Conservation (phyloP, 495 filamentous ascomycete genomes). For the Monascus purpureus region DNA sequence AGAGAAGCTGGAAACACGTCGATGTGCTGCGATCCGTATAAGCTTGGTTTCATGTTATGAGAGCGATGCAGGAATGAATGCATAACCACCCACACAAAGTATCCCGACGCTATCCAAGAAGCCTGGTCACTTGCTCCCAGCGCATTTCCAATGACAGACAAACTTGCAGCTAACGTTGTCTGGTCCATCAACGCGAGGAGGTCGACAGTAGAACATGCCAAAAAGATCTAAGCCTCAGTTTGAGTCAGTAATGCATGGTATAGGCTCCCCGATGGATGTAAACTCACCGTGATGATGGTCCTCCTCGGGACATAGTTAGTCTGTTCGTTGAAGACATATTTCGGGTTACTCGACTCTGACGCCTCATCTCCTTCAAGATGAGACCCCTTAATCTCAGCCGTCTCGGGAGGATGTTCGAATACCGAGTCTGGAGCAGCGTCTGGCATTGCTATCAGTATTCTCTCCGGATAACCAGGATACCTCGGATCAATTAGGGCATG, state of each 20-base stretch:
- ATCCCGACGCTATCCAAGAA: conserved; percentile 40
- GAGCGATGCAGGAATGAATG: too few species aligned
- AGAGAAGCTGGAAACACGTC: conserved; percentile 41
- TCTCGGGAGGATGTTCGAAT: too few species aligned
- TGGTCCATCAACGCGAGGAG: conserved; percentile 41
- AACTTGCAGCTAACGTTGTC: conserved; percentile 37
- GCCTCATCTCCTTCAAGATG: too few species aligned
- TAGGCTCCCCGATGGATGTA: too few species aligned
- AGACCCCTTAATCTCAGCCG: too few species aligned
- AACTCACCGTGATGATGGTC: conserved; percentile 34
- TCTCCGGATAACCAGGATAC: too few species aligned
- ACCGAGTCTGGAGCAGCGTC: background rate
- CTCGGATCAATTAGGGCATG: too few species aligned
- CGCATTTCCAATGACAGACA: conserved; percentile 35
- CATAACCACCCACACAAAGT: conserved; percentile 41
- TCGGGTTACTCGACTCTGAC: conserved; percentile 6
- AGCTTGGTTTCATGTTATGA: too few species aligned
- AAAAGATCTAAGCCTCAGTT: conserved; percentile 39
- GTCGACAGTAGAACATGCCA: conserved; percentile 42
- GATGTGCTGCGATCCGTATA: conserved; percentile 31
- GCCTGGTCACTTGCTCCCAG: conserved; percentile 32
- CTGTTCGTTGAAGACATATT: conserved; percentile 35
- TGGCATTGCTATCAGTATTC: too few species aligned
- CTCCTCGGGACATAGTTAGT: conserved; percentile 39
- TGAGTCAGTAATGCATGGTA: too few species aligned